Conservation (phyloP, 31 red algal genomes). For the Bonnemaisonia californica region DNA sequence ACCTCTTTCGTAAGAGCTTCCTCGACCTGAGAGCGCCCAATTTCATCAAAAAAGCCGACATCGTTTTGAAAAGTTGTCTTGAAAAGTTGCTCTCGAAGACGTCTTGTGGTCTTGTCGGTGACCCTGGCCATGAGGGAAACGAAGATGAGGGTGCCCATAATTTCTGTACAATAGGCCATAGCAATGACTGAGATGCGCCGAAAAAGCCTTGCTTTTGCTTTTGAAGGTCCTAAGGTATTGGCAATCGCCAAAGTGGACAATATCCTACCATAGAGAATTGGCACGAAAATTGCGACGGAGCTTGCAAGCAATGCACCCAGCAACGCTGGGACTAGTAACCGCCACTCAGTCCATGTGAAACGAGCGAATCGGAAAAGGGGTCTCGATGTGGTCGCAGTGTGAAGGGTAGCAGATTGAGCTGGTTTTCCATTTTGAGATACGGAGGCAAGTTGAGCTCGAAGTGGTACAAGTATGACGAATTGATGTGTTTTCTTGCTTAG, state of each 20-base stretch:
- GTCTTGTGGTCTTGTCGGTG: constrained; percentile 45
- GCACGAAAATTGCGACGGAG: constrained; percentile 44
- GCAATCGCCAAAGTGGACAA: constrained; percentile 38
- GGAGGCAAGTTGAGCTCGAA: no score
- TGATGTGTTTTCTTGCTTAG: no score
- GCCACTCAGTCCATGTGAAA: constrained; percentile 31
- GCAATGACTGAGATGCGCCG: constrained; percentile 30
- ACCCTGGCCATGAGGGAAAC: constrained; percentile 45
- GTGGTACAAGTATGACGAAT: no score
- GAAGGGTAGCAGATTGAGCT: no score
- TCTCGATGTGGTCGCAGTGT: not conserved
- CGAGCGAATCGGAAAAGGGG: constrained; percentile 30
- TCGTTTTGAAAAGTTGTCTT: constrained; percentile 31
- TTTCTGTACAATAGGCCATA: constrained; percentile 46
- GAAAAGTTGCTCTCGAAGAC: constrained; percentile 56
- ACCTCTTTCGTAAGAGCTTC: constrained; percentile 42
- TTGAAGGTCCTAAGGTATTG: not conserved
- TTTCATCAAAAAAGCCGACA: constrained; percentile 69
- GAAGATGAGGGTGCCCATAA: constrained; percentile 32
- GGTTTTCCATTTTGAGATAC: no score
- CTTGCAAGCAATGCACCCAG: constrained; percentile 42
- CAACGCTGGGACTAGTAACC: constrained; percentile 61
- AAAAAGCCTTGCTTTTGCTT: constrained; percentile 23
- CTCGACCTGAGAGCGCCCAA: constrained; percentile 37
- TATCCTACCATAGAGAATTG: constrained; percentile 63